Base-by-base conservation (phyloP, 805 yeast species). In the Yarrowia osloensis region DNA sequence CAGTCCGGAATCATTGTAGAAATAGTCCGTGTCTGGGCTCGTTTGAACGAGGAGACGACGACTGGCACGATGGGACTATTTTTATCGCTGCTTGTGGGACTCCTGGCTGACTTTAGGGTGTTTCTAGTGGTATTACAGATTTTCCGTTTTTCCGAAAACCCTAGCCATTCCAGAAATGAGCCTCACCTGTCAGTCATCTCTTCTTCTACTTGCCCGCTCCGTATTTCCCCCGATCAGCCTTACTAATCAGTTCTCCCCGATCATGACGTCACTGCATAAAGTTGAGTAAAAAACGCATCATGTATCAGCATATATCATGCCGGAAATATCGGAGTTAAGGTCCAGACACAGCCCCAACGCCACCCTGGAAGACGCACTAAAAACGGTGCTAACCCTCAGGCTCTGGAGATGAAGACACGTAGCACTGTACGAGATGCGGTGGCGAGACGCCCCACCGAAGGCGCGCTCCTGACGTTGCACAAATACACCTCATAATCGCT, bases 281-380 rank as follows among this genome's bases (percentile, higher is more conserved):
- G 39, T 35, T 17, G 39, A 33, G 3, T 1, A 28, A 50, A 50
- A 28, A 21, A 33, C 28, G 40, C 31, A 52, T 44, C 49, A 15
- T 22, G 24, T 15, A 17, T 35, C 19, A 17, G 12, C 1, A 17
- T 15, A 12, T 0, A 5, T n/a, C 19, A 50, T 12, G 4, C 1
- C 59, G 61, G 61, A 54, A 24, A 6, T 54, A 54, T 24, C 61
- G 61, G 61, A 12, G 21, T 35, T 54, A 35, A 54, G 19, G 24
- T 24, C 7, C 3, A n/a, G 9, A 21, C 57, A 24, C 40, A 4
- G 29, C 40, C 40, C 57, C 54, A 17, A 11, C 35, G 22, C 22
- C 22, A 47, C 17, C 12, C 8, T 19, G n/a, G n/a, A 19, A 29
- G 24, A 24, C 19, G 2, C 50, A 15, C 50, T 46, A 26, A 46